Base-by-base conservation (phyloP, 2,329 filamentous ascomycete genomes). In the Gaeumannomyces sp. region DNA sequence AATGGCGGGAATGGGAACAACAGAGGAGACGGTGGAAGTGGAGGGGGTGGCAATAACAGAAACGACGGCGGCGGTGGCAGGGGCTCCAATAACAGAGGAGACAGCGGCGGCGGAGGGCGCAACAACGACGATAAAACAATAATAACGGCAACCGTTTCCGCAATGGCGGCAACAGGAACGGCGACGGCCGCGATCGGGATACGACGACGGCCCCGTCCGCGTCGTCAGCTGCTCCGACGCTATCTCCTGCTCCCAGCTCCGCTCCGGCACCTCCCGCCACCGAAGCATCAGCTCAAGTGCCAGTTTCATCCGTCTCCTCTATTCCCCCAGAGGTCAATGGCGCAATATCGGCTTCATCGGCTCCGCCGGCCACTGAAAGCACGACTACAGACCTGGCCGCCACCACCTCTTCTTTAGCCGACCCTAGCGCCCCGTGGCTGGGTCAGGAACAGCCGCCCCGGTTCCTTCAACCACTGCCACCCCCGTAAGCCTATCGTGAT, bases 61-160 rank as follows among this genome's bases (percentile, higher is more conserved):
- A 61, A 60, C 56, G 56, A 58, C 60, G 62, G 59, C n/a, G 56
- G 29, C 13, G 16, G 33, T 50, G 53, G 31, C 62, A 58, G 28
- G 22, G 45, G 45, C 65, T 58, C 58, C 33, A 25, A 28, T 10
- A 28, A 31, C 8, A 31, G 45, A 16, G 16, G 28, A 25, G 53
- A 53, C n/a, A 45, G 59, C 50, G 57, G 33, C 6, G 63, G 19
- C 62, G n/a, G n/a, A 13, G 58, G 62, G 62, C 13, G 33, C 29
- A 22, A 57, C 61, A 64, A 66, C 19, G 65, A 65, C 38, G 62
- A 56, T 45, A 65, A 50, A 61, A 64, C 8, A 61, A 66, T 57
- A 50, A 63, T 31, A 65, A 66, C 60, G 63, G 58, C 53, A 65
- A 64, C 53, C 22, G 35, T 25, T 19, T 35, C 29, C 27, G 59